Evolutionary conservation across 1,284 basidiomycete genomes (phyloP).

Genomic region (Chalciporus sp.): DNA sequence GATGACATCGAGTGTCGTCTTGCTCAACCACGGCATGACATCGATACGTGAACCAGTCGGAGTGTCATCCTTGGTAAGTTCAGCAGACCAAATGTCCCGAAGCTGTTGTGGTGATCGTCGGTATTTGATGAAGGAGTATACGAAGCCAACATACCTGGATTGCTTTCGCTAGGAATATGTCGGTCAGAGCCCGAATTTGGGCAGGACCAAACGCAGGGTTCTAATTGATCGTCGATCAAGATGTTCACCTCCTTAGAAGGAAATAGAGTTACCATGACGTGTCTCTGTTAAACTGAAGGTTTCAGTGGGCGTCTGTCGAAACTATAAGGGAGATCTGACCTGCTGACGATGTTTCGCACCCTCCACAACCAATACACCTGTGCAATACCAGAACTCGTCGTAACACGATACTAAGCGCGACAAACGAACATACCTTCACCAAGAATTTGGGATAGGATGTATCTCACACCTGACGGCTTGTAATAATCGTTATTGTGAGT

Average conservation of each 20-base stretch:
- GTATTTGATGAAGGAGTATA: not conserved
- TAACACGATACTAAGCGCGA: not conserved
- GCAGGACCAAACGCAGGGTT: constrained; percentile 60
- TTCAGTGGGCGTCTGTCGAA: not conserved
- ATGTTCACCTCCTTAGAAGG: not conserved
- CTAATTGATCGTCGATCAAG: constrained; percentile 28
- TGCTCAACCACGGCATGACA: constrained; percentile 55
- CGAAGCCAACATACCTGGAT: constrained; percentile 38
- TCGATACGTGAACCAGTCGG: constrained; percentile 40
- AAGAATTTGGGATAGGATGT: constrained; percentile 24
- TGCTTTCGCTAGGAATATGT: constrained; percentile 56
- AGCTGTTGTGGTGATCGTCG: constrained; percentile 36
- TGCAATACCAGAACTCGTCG: not conserved
- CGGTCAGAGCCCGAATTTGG: constrained; percentile 55
- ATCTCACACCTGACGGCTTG: constrained; percentile 32
- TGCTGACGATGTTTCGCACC: constrained; percentile 28
- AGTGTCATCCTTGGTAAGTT: constrained; percentile 29
- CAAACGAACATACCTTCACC: constrained; percentile 31
- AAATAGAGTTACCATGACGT: constrained; percentile 17
- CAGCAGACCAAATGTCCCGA: constrained; percentile 45
- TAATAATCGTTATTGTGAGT: constrained; percentile 37
- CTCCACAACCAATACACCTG: constrained; percentile 23
- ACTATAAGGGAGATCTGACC: constrained; percentile 11
- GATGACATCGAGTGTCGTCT: constrained; percentile 68
- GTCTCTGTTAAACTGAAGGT: constrained; percentile 15